Percentiles rank a stretch among this genome's conserved stretches.
phyloP scores from a whole-genome alignment of 106 monocot species.

The Amphibolis antarctica region DNA sequence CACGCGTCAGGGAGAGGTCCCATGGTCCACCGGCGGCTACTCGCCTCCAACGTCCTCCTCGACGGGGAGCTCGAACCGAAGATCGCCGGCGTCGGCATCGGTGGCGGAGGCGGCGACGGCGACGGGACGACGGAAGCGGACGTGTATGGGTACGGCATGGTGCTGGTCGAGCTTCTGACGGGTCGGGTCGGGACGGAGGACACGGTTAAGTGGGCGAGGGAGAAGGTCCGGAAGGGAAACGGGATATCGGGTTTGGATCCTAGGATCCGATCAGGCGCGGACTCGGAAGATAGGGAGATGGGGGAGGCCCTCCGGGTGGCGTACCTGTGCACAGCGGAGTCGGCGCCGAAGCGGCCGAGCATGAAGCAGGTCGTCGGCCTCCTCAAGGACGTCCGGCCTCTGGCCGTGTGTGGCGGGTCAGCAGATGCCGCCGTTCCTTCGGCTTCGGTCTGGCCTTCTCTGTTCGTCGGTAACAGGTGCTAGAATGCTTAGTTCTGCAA shows the following conservation, averaged over 20 bases:
- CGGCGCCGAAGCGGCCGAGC: conserved; percentile 47
- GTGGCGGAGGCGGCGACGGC: background rate
- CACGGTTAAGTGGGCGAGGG: conserved; percentile 32
- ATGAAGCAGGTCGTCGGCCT: conserved; percentile 89
- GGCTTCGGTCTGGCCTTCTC: too few relatives aligned
- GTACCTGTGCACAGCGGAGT: conserved; percentile 61
- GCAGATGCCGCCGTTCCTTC: too few relatives aligned
- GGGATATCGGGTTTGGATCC: conserved; percentile 30
- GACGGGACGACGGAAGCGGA: conserved; percentile 33
- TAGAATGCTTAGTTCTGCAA: too few relatives aligned
- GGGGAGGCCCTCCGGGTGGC: conserved; percentile 46
- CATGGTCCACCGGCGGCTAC: conserved; percentile 59
- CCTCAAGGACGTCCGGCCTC: conserved; percentile 52
- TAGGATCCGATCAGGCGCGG: conserved; percentile 12
- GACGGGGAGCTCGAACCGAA: conserved; percentile 60
- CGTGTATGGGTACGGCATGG: conserved; percentile 60
- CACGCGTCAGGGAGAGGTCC: conserved; percentile 53
- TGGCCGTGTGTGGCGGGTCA: background rate
- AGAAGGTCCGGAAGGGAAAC: conserved; percentile 27
- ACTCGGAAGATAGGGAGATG: conserved; percentile 37
- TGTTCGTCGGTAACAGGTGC: too few relatives aligned
- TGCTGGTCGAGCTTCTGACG: conserved; percentile 71
- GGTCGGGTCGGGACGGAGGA: conserved; percentile 23
- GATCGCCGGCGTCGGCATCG: conserved; percentile 35
- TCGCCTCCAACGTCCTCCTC: conserved; percentile 54